Conservation (phyloP, 345 rosid species). For the Mercurialis annua region DNA sequence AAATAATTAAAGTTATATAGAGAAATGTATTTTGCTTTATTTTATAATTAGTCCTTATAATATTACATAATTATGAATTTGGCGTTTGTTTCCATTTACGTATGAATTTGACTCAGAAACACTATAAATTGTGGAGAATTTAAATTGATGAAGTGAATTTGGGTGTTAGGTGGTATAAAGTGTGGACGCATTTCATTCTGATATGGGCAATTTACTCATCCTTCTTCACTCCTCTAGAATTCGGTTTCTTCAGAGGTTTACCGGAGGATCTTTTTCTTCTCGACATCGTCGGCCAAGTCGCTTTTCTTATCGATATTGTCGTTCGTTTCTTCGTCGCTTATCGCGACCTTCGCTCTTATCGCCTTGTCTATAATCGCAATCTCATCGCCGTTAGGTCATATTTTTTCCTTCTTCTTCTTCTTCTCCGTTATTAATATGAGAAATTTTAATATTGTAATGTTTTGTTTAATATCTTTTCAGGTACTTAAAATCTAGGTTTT, state of each 20-base stretch:
- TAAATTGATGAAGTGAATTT: too few species aligned
- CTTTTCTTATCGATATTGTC: conserved; percentile 64
- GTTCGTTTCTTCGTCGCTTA: conserved; percentile 67
- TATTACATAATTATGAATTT: too few species aligned
- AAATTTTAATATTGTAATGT: background rate
- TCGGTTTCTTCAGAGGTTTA: conserved; percentile 81
- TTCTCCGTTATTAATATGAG: too few species aligned
- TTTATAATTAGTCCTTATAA: too few species aligned
- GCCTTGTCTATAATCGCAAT: conserved; percentile 47
- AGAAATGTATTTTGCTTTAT: too few species aligned
- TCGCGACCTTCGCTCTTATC: conserved; percentile 50
- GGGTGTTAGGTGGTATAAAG: conserved; percentile 49
- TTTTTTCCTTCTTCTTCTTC: background rate
- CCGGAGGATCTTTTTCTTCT: conserved; percentile 64
- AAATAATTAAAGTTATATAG: too few species aligned
- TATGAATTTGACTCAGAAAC: too few species aligned
- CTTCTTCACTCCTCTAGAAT: conserved; percentile 85
- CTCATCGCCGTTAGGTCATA: conserved; percentile 66
- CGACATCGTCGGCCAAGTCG: conserved; percentile 68
- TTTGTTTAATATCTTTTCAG: conserved; percentile 21
- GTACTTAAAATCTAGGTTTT: conserved; percentile 69
- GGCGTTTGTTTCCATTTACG: too few species aligned
- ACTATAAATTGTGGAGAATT: too few species aligned
- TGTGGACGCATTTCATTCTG: conserved; percentile 72
- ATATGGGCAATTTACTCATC: conserved; percentile 87